A percentile compares a stretch with the other conserved stretches of the same genome.
These are phyloP conservation scores for Solanum commersonii DNA, from an alignment of 257 asterid genomes.

Conservation along the genomic window DNA sequence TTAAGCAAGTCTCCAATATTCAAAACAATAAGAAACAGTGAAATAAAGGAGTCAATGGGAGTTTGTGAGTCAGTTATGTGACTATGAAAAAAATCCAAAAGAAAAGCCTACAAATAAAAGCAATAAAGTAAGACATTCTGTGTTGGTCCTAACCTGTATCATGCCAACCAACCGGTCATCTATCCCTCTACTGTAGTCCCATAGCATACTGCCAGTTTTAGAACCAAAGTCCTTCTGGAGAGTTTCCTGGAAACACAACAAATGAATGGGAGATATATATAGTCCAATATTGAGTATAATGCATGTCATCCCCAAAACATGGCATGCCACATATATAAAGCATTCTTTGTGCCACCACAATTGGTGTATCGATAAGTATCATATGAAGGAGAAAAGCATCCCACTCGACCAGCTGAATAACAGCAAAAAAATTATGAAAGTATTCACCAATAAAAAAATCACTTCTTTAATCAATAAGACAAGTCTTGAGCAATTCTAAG, in stretches of 20 bases:
- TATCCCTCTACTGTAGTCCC: constrained; percentile 88
- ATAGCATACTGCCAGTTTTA: constrained; percentile 89
- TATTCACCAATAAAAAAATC: background rate
- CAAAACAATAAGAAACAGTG: background rate
- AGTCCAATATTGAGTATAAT: background rate
- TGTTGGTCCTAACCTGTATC: constrained; percentile 31
- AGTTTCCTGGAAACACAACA: constrained; percentile 53
- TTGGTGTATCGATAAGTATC: background rate
- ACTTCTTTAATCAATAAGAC: background rate
- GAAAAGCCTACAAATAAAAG: background rate
- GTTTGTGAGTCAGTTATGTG: background rate
- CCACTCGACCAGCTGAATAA: background rate
- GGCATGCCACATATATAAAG: background rate
- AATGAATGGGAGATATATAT: background rate
- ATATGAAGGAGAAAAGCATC: background rate
- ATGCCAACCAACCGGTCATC: constrained; percentile 72
- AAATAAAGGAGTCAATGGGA: background rate
- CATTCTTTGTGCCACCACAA: background rate
- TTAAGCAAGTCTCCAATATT: background rate
- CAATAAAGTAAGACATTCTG: background rate
- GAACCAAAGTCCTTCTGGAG: constrained; percentile 87
- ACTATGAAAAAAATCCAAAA: background rate
- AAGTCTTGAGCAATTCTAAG: background rate
- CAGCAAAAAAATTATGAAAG: background rate
- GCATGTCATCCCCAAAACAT: background rate